Evolutionary conservation across 2,329 filamentous ascomycete species (phyloP).

Genomic region (Ophiocordyceps unilateralis): DNA sequence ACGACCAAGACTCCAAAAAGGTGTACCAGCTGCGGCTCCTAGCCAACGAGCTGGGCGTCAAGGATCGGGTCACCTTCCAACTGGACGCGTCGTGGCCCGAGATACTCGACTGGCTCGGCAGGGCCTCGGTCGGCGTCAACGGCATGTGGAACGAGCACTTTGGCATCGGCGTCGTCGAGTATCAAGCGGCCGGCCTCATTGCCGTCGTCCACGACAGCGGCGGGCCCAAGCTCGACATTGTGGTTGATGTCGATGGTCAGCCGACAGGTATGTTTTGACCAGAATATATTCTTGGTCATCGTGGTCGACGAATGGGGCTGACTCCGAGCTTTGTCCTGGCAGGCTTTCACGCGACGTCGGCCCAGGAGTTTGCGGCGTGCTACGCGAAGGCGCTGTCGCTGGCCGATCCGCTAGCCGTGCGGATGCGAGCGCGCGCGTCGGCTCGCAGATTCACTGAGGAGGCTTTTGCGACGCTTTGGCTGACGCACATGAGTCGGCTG

Average conservation of each 20-base stretch:
- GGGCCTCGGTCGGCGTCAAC: conserved; percentile 74
- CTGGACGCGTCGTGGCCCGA: conserved; percentile 81
- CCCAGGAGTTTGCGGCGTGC: conserved; percentile 60
- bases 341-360: conserved; percentile 75
- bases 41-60: conserved; percentile 72
- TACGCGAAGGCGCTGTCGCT: conserved; percentile 64
- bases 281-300: no score
- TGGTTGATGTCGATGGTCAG: conserved; percentile 59
- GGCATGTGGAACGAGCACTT: conserved; percentile 99
- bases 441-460: conserved; percentile 76
- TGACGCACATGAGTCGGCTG: conserved; percentile 54
- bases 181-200: conserved; percentile 86
- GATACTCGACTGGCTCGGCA: conserved; percentile 63
- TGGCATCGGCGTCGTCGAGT: conserved; percentile 95
- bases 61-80: conserved; percentile 71
- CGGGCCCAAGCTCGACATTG: conserved; percentile 86
- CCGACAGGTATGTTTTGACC: conserved; percentile 60
- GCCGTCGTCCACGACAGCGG: conserved; percentile 87
- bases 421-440: conserved; percentile 57
- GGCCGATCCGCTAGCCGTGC: conserved; percentile 56
- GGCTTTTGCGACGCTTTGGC: conserved; percentile 68
- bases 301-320: no score
- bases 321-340: no score
- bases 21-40: conserved; percentile 81
- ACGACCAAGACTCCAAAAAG: conserved; percentile 59